A percentile compares a stretch with the other conserved stretches of the same genome.
phyloP scores from a whole-genome alignment of 352 stramenopile species.

The Globisporangium takayamanum region DNA sequence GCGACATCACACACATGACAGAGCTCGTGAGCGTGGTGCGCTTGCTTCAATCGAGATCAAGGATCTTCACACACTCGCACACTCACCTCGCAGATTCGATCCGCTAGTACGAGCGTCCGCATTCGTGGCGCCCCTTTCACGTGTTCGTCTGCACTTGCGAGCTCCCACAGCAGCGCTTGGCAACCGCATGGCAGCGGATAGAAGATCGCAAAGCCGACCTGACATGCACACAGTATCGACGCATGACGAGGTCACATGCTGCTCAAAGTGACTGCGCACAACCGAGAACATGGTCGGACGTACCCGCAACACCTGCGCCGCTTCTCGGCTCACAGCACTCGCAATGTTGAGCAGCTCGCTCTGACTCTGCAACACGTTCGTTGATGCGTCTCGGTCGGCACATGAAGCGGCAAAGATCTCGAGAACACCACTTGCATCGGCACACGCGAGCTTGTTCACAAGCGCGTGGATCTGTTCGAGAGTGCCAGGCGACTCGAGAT shows the following conservation, averaged over 20 bases:
- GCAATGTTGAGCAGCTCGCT: not conserved
- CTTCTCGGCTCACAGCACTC: constrained; percentile 23
- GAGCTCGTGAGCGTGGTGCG: not conserved
- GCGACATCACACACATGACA: not conserved
- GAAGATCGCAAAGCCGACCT: constrained; percentile 49
- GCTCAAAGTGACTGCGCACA: not conserved
- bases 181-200: constrained; percentile 22
- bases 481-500: not conserved
- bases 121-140: constrained; percentile 4
- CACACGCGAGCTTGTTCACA: constrained; percentile 1
- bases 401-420: constrained; percentile 1
- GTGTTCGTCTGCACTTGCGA: constrained; percentile 5
- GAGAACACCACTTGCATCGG: constrained; percentile 1
- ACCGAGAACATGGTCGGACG: not conserved
- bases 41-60: too few relatives aligned
- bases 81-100: constrained; percentile 24
- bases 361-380: not conserved
- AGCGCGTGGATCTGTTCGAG: constrained; percentile 8
- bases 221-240: not conserved
- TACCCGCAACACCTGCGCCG: constrained; percentile 41
- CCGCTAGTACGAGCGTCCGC: constrained; percentile 16
- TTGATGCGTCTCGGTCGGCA: not conserved
- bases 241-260: not conserved
- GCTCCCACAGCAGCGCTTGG: constrained; percentile 17
- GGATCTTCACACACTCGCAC: too few relatives aligned